Evolutionary conservation across 148 eudicot genomes (phyloP).

Genomic region (Cornus controversa): DNA sequence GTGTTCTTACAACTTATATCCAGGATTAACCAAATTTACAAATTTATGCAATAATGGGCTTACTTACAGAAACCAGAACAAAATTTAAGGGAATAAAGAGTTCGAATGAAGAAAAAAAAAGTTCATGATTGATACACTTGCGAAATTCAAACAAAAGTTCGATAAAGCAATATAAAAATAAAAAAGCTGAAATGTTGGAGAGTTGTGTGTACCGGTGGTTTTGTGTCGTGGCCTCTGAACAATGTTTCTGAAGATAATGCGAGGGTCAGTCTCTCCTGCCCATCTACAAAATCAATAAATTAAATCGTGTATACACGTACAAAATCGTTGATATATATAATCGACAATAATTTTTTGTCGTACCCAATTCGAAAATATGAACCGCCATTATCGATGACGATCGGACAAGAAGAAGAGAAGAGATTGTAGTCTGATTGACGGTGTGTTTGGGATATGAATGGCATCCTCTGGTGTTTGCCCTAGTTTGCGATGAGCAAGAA

Average conservation of each 20-base stretch:
- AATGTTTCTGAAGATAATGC: slow-evolving; percentile 87
- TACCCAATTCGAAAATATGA: slow-evolving; percentile 96
- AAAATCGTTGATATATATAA: background rate
- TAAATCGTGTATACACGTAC: background rate
- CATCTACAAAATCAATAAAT: slow-evolving; percentile 47
- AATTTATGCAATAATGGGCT: background rate
- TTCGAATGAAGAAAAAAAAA: background rate
- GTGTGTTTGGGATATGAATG: slow-evolving; percentile 66
- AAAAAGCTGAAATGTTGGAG: background rate
- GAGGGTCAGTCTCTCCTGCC: slow-evolving; percentile 95
- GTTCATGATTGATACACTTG: background rate
- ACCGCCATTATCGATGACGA: slow-evolving; percentile 93
- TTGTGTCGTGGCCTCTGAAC: slow-evolving; percentile 98
- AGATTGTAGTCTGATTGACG: slow-evolving; percentile 75
- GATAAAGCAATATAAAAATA: background rate
- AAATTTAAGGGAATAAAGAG: background rate
- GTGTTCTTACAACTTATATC: no score
- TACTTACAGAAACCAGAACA: background rate
- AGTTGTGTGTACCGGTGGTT: slow-evolving; percentile 52
- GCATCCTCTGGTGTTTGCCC: slow-evolving; percentile 48
- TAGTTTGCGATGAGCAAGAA: slow-evolving; percentile 9
- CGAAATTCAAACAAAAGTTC: background rate
- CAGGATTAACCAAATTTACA: background rate
- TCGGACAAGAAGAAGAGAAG: slow-evolving; percentile 62
- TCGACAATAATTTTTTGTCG: slow-evolving; percentile 20